These are phyloP conservation scores for Synchytrium microbalum DNA, from an alignment of 371 early-diverging fungal species.

Conservation along the genomic window DNA sequence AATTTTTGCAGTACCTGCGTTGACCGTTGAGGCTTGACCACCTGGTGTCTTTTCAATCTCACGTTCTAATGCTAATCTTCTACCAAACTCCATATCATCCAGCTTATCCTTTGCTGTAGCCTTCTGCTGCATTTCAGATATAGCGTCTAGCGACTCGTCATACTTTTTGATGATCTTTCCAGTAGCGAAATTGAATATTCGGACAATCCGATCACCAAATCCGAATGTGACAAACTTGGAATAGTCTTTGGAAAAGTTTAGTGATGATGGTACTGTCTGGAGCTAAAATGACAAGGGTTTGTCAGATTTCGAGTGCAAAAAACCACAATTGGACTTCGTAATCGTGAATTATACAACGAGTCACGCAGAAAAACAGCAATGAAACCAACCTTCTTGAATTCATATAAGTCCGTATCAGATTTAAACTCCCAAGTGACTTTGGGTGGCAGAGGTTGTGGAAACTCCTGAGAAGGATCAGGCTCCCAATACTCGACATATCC, in stretches of 20 bases:
- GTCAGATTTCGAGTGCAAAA: constrained; percentile 10
- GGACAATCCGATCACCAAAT: constrained; percentile 71
- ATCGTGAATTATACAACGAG: background rate
- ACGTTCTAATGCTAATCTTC: constrained; percentile 81
- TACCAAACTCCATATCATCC: constrained; percentile 96
- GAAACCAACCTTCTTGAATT: constrained; percentile 72
- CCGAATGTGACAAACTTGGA: constrained; percentile 80
- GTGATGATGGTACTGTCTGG: constrained; percentile 65
- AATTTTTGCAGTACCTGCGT: constrained; percentile 51
- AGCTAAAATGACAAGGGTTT: constrained; percentile 25
- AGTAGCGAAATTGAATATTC: constrained; percentile 74
- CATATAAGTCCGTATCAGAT: constrained; percentile 89
- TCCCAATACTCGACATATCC: constrained; percentile 94
- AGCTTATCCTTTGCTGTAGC: constrained; percentile 66
- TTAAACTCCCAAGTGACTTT: constrained; percentile 70
- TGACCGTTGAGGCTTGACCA: constrained; percentile 55
- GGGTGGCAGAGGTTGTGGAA: constrained; percentile 37
- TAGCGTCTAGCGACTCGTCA: constrained; percentile 76
- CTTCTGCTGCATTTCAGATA: constrained; percentile 83
- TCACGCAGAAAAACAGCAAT: background rate
- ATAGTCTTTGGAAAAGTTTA: constrained; percentile 76
- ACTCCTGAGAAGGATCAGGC: constrained; percentile 37
- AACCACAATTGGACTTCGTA: background rate
- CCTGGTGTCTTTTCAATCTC: constrained; percentile 66
- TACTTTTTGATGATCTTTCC: constrained; percentile 85